These are phyloP conservation scores for Xylariales sp. DNA, from an alignment of 2,329 filamentous ascomycete species.

Conservation along the genomic window DNA sequence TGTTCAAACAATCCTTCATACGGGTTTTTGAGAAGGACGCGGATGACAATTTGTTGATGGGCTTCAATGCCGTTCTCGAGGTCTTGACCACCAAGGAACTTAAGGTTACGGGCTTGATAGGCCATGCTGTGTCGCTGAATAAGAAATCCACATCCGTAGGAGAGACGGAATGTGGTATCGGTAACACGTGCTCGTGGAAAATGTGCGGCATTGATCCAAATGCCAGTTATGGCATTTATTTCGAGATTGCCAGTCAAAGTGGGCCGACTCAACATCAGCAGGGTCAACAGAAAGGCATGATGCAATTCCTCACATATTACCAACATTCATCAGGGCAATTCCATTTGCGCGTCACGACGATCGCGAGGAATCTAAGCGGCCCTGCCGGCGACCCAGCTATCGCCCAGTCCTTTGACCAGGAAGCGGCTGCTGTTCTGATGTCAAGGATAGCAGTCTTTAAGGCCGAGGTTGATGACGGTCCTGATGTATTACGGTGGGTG, in stretches of 20 bases:
- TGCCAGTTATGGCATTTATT: conserved; percentile 95
- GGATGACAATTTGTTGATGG: conserved; percentile 95
- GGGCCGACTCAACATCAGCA: conserved; percentile 87
- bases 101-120: conserved; percentile 97
- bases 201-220: conserved; percentile 98
- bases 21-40: conserved; percentile 97
- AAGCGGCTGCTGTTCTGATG: conserved; percentile 97
- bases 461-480: conserved; percentile 96
- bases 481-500: conserved; percentile 98
- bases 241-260: conserved; percentile 95
- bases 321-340: conserved; percentile 97
- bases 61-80: conserved; percentile 96
- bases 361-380: conserved; percentile 89
- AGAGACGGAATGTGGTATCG: conserved; percentile 97
- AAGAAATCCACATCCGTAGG: conserved; percentile 98
- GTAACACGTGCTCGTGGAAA: conserved; percentile 99
- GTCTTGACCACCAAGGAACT: conserved; percentile 97
- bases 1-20: conserved; percentile 99
- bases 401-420: conserved; percentile 97
- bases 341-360: conserved; percentile 94
- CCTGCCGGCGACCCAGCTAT: conserved; percentile 94
- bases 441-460: conserved; percentile 99
- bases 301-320: conserved; percentile 99
- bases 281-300: conserved; percentile 90
- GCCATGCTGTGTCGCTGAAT: conserved; percentile 95